Percentiles rank a stretch among this genome's conserved stretches.
These are phyloP conservation scores for Setaria viridis DNA, from an alignment of 202 grass and related monocot genomes.

Conservation along the genomic window DNA sequence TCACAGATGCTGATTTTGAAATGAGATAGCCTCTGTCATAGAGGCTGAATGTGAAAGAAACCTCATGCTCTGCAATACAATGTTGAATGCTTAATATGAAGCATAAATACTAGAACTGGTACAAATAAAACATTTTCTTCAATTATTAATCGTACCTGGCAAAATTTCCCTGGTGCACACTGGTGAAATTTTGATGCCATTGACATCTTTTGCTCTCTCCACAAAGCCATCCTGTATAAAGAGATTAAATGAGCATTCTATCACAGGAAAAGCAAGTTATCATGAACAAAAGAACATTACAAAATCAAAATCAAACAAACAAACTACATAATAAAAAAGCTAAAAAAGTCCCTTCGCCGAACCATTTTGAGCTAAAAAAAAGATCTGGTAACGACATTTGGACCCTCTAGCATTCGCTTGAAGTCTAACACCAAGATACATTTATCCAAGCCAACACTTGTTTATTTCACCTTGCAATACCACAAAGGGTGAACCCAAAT, in stretches of 20 bases:
- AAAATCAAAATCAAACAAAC: slow-evolving; percentile 25
- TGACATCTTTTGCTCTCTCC: slow-evolving; percentile 47
- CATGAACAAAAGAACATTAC: slow-evolving; percentile 5
- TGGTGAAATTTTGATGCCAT: slow-evolving; percentile 53
- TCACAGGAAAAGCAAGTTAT: slow-evolving; percentile 22
- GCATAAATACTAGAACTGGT: slow-evolving; percentile 31
- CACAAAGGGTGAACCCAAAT: not conserved
- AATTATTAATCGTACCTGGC: slow-evolving; percentile 14
- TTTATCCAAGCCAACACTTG: slow-evolving; percentile 11
- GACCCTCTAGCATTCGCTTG: not conserved
- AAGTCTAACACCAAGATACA: not conserved
- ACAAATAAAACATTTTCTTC: slow-evolving; percentile 36
- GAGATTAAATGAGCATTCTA: slow-evolving; percentile 32
- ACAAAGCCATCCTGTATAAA: slow-evolving; percentile 51
- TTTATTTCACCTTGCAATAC: not conserved
- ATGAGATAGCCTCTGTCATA: slow-evolving; percentile 85
- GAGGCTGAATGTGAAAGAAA: slow-evolving; percentile 90
- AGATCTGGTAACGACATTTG: not conserved
- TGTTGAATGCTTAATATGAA: slow-evolving; percentile 39
- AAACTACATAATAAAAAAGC: not conserved
- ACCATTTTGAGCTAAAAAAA: slow-evolving; percentile 16
- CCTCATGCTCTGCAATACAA: slow-evolving; percentile 72
- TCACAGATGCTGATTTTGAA: slow-evolving; percentile 73
- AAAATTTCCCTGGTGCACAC: slow-evolving; percentile 46
- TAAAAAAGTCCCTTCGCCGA: not conserved